Base-by-base conservation (phyloP, 208 protist genomes). In the Porcisia deanei region DNA sequence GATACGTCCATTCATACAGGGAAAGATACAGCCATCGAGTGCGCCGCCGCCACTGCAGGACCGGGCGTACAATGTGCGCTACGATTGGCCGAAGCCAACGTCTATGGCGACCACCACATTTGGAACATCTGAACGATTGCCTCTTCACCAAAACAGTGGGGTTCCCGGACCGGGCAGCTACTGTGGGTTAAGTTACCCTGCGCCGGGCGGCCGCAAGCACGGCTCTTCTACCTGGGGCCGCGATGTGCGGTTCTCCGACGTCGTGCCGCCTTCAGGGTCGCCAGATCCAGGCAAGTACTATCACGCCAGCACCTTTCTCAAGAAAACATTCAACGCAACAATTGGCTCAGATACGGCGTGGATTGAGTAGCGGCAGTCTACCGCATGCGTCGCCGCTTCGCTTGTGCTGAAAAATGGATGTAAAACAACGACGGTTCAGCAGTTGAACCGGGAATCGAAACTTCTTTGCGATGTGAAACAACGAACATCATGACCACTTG, bases 261-360 rank as follows among this genome's bases (percentile, higher is more conserved):
- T 43, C 12, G 18, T 57, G 5, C 75, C 82, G 47, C 43, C 71
- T 12, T 77, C 67, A 25, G 81, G 73, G 25, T 57, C 43, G 18
- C 83, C 82, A 61, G 90, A 86, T 30, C 80, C 88, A 57, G 91
- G 90, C 8, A 80, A 85, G 55, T 94, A 92, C 77, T 86, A 89
- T 71, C 81, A 90, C 70, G 77, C 87, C 41, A 90, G 85, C 60
- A 95, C 90, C 5, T 86, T 95, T 59, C 66, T 94, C n/a, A 94
- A 82, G n/a, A 95, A 94, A 57, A 88, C 91, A 3, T 86, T 92
- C 85, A 97, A 97, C 67, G 72, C 79, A 45, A 97, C 93, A 16
- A 90, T 95, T 75, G 88, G 85, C 7, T 88, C 77, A 22, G 83
- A 91, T 39, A 88, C 86, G 7, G 88, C 79, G 49, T 91, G 84